Evolutionary conservation across 306 rosid genomes (phyloP).

Genomic region (Trifolium pratense): DNA sequence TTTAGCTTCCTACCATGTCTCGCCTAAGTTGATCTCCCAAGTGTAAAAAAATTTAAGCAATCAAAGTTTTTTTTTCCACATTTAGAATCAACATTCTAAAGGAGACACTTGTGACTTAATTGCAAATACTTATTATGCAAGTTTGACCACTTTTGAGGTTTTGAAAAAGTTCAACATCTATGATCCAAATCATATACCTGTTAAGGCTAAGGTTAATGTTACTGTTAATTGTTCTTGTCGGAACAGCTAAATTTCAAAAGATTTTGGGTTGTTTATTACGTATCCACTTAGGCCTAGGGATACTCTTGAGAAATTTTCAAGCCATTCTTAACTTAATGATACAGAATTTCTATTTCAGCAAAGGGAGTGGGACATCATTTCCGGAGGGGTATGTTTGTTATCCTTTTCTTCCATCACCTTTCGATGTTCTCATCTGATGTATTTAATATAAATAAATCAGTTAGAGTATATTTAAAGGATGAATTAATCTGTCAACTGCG

Average conservation of each 20-base stretch:
- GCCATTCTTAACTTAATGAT: constrained; percentile 34
- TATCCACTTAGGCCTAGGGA: constrained; percentile 58
- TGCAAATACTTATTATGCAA: no score
- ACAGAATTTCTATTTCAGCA: constrained; percentile 51
- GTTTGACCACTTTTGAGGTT: no score
- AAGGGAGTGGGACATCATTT: constrained; percentile 54
- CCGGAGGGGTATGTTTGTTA: constrained; percentile 66
- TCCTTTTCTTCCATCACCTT: neutral
- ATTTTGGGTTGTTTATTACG: constrained; percentile 69
- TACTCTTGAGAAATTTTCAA: constrained; percentile 39
- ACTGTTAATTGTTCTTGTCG: constrained; percentile 73
- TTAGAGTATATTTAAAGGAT: no score
- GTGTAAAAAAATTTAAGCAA: constrained; percentile 22
- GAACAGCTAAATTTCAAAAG: constrained; percentile 49
- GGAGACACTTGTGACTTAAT: constrained; percentile 48
- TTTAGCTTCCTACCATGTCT: constrained; percentile 60
- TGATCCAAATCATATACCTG: no score
- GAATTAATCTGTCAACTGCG: no score
- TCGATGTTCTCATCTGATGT: neutral
- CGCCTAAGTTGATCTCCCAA: neutral
- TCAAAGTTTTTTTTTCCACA: no score
- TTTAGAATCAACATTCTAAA: neutral
- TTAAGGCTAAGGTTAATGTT: constrained; percentile 44
- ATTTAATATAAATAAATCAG: no score
- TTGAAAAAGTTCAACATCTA: no score